Conservation (phyloP, 495 filamentous ascomycete species). For the Podospora fimiseda region DNA sequence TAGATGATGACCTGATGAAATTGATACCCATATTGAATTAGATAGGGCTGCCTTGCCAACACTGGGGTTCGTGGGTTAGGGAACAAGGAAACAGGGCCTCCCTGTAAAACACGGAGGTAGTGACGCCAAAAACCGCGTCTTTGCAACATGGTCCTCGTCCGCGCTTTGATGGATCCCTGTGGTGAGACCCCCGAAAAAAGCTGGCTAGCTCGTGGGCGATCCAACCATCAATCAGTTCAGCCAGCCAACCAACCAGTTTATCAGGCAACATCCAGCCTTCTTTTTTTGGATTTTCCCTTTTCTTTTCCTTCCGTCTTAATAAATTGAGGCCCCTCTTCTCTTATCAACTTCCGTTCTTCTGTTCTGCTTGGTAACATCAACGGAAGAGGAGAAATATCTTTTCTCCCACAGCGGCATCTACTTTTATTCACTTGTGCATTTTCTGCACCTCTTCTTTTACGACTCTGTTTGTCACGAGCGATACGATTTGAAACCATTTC, state of each 20-base stretch:
- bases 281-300: not conserved
- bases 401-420: too few relatives aligned
- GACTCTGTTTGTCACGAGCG: too few relatives aligned
- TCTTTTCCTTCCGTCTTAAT: not conserved
- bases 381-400: too few relatives aligned
- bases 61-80: too few relatives aligned
- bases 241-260: slow-evolving; percentile 10
- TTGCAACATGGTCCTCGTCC: not conserved
- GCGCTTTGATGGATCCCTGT: slow-evolving; percentile 11
- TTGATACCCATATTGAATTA: too few relatives aligned
- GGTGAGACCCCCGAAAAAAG: slow-evolving; percentile 8
- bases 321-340: not conserved
- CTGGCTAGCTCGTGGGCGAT: not conserved
- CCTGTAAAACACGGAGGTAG: too few relatives aligned
- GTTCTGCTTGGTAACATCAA: too few relatives aligned
- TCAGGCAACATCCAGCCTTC: not conserved
- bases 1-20: too few relatives aligned
- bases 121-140: slow-evolving; percentile 24
- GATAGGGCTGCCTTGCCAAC: too few relatives aligned
- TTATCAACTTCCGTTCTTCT: not conserved
- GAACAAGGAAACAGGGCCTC: not conserved
- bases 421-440: too few relatives aligned
- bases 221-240: not conserved
- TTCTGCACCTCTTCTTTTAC: too few relatives aligned
- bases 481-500: too few relatives aligned